Base-by-base conservation (phyloP, 2,329 filamentous ascomycete species). In the Macrophomina phaseolina region DNA sequence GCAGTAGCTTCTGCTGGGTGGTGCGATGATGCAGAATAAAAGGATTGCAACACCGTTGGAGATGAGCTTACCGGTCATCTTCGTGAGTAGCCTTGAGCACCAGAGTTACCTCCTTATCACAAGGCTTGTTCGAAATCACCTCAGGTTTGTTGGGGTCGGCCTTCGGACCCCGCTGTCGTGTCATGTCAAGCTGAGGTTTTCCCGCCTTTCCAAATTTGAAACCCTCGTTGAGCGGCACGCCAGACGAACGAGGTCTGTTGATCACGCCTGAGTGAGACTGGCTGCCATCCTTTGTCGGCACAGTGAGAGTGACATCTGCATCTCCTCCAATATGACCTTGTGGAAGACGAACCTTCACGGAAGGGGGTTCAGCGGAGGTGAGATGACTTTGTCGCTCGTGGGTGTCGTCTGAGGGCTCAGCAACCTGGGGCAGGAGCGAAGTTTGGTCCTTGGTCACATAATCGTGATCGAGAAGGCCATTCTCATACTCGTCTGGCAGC, bases 231-330 rank as follows among this genome's bases (percentile, higher is more conserved):
- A 23, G n/a, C n/a, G 30, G 23, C n/a, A 49, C 30, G 23, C 58
- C 58, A 5, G 58, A 62, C 2, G 58, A 62, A 2, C 45, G 58
- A 62, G 58, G 58, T 18, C 58, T 23, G 6, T 49, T 16, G 30
- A 62, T 48, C 16, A 49, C 11, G 30, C 8, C 28, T 2, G n/a
- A 16, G 4, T 6, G 8, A 16, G 58, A 23, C 1, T 18, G 5
- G 4, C 38, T 32, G 34, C 38, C 23, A 5, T n/a, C 32, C 34
- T 32, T 38, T 3, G 32, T 23, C 32, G 42, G 45, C 3, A 48
- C 45, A 8, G 58, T 45, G 11, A n/a, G 7, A 14, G 30, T 11
- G 3, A 5, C 46, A 4, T 1, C 5, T 9, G 7, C 12, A 5
- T 3, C 32, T 9, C 28, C 18, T 9, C 4, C n/a, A 5, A 5